Conservation (phyloP, 495 filamentous ascomycete species). For the Cercophora scortea region DNA sequence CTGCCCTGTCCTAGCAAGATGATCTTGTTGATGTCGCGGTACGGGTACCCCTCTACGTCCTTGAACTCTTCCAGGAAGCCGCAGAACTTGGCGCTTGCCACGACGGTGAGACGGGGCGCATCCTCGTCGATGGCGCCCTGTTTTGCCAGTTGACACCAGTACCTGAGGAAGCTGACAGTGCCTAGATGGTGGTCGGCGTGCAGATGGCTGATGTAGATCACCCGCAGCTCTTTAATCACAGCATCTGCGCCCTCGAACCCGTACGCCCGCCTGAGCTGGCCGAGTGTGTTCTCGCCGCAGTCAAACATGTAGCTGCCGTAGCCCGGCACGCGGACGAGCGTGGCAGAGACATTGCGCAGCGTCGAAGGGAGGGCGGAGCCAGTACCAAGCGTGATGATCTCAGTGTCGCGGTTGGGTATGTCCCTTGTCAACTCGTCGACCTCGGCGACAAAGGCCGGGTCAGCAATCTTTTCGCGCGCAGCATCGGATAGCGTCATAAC, state of each 20-base stretch:
- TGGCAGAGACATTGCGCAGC: constrained; percentile 91
- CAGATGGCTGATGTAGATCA: constrained; percentile 89
- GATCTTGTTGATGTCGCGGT: no score
- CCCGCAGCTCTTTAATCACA: constrained; percentile 67
- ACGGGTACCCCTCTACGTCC: constrained; percentile 52
- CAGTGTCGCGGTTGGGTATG: constrained; percentile 63
- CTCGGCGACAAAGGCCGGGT: constrained; percentile 28
- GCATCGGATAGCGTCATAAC: constrained; percentile 43
- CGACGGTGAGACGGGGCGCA: constrained; percentile 6
- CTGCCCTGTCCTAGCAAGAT: constrained; percentile 38
- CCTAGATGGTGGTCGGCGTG: constrained; percentile 97
- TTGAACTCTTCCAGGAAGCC: constrained; percentile 71
- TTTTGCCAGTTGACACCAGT: constrained; percentile 28
- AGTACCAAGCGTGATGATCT: constrained; percentile 82
- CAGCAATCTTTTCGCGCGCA: constrained; percentile 34
- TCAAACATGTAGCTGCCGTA: constrained; percentile 81
- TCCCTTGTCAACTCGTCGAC: constrained; percentile 39
- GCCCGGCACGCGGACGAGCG: constrained; percentile 74
- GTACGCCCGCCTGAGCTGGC: constrained; percentile 76
- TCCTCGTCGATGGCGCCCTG: not conserved
- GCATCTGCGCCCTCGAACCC: constrained; percentile 51
- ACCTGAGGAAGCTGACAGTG: constrained; percentile 70
- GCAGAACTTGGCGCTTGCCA: constrained; percentile 45
- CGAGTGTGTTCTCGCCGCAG: constrained; percentile 86
- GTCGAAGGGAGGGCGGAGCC: constrained; percentile 84